Evolutionary conservation across 495 filamentous ascomycete species (phyloP), one percentile per base, ranked within the genome.

Genomic region (Trichoderma orchidacearum): DNA sequence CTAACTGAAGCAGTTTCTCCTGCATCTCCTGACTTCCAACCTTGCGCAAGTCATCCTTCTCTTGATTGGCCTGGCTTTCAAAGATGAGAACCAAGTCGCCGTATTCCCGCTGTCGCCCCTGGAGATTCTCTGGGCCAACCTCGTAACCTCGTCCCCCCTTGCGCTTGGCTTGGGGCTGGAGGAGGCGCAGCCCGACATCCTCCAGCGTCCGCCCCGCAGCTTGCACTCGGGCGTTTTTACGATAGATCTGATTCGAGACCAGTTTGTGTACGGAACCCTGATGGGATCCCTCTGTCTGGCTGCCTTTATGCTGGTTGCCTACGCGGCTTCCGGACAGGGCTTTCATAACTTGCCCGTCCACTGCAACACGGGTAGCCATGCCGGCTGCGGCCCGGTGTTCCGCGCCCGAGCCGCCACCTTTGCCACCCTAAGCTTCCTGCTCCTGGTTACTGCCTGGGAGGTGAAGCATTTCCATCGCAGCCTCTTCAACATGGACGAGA

Each of bases 341-440:
- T 52, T 54, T 15, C 51, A 54, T 2, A 17, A 34, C 11, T 71
- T 81, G 27, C 77, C 76, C 21, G 5, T 38, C 23, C 67, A 72
- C 56, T 82, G 80, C 63, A 83, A 83, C 62, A 65, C 76, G 30
- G 58, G 55, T 34, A 75, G 72, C 60, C 64, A 64, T n/a, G 52
- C 60, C 4, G 59, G 62, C 17, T 83, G 80, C 62, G 69, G 69
- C 30, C 62, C 65, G 8, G 76, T 82, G 8, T 83, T 77, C 72
- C 81, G 82, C 8, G 85, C 85, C 3, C 80, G 85, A 11, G 85
- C 85, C 5, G 83, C 85, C 2, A 83, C 80, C 0, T 89, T 85
- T 60, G 83, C 82, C 12, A 84, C 81, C 55, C 74, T 83, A 1
- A 80, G 75, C 23, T 81, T 79, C 68, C 70, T 80, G 30, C 66